Base-by-base conservation (phyloP, 2,329 filamentous ascomycete genomes). In the Aspergillus fumigatiaffinis region DNA sequence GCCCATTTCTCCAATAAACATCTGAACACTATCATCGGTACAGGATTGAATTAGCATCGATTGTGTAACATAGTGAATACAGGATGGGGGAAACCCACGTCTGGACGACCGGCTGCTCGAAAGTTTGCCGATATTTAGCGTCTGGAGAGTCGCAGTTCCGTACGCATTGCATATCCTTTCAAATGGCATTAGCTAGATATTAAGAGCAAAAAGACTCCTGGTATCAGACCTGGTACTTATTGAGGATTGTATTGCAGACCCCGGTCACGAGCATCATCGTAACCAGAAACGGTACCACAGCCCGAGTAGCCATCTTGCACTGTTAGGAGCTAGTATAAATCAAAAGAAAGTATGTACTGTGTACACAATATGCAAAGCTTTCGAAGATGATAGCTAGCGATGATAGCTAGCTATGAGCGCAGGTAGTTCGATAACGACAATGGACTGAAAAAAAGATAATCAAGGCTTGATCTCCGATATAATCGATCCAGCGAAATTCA, bases 1-100 rank as follows among this genome's bases (percentile, higher is more conserved):
- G 61, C 92, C 93, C 83, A 91, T 89, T 75, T 99, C 94, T 55
- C 94, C 94, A 60, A 97, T 83, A 73, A 99, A 99, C 94, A 99
- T 99, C 75, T 97, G 94, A 1, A 91, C 80, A 1, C 79, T 82
- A 57, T 55, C 52, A 51, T 14, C 52, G 49, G 32, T 29, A 38
- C 38, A 17, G 17, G 28, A 44, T 21, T 9, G 21, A 7, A 35
- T 26, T 23, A 47, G 44, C 21, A 6, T 21, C 10, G 21, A 47
- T 23, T 47, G 20, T 14, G 23, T 23, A 29, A 25, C 3, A 17
- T 17, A 56, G 17, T 21, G 26, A 29, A 50, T 23, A 35, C 6
- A 17, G 23, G 41, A 14, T 41, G 10, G 28, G 23, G 38, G 44
- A 5, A 49, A 63, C 76, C 63, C 70, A 86, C 62, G 94, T 97